Base-by-base conservation (phyloP, 2,329 filamentous ascomycete species). In the Tolypocladium ophioglossoides region DNA sequence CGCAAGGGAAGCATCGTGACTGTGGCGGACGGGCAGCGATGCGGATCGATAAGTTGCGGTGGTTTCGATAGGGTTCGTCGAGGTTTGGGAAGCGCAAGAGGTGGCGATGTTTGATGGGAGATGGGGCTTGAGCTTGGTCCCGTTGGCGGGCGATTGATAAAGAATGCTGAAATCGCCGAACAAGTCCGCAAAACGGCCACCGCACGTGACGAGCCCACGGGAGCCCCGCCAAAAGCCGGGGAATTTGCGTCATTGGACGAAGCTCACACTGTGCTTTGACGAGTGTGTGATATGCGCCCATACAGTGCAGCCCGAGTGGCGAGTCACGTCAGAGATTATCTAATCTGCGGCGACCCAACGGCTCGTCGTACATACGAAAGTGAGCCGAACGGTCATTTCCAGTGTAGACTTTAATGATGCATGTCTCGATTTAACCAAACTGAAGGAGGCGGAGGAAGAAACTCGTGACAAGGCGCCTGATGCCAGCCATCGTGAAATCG, bases 1-100 rank as follows among this genome's bases (percentile, higher is more conserved):
- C 59, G 52, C 53, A 59, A 50, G 50, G 54, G 55, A 49, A 59
- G 58, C 58, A 60, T 60, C 20, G 24, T 49, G 44, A 47, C 37
- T 24, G 41, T 37, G 18, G 7, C 7, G 27, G 39, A 35, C 16
- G 46, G 37, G 32, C 14, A 38, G 41, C 37, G 24, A 38, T 37
- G n/a, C 34, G 34, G 32, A 18, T 41, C 14, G 50, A 51, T 37
- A 20, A 18, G 11, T 37, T 20, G 37, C 9, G 37, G 50, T 40
- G 50, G 18, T 39, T 39, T 46, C 51, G n/a, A 47, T 30, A 38
- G 34, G 52, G 10, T 20, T 53, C 27, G 44, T 32, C 16, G 27
- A 37, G 14, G 22, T 35, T 12, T 8, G n/a, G 16, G 48, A 22
- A 32, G 49, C 20, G 35, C 7, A 32, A 39, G 24, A 34, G 37